Evolutionary conservation across 345 rosid genomes (phyloP), one percentile per base, ranked within the genome.

Genomic region (Aquilaria malaccensis): DNA sequence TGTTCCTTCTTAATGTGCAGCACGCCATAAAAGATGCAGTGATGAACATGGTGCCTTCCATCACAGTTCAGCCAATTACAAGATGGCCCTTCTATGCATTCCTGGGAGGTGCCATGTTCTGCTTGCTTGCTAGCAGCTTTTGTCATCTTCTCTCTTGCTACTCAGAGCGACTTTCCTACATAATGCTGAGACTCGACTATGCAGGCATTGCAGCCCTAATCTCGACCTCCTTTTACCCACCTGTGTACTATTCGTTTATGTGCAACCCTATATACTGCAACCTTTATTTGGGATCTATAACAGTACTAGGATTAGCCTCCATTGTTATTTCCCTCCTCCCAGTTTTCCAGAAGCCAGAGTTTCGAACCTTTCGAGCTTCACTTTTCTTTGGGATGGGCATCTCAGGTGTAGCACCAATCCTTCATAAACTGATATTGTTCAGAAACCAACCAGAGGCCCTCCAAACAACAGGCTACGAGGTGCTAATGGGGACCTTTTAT

Each of bases 71-170:
- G 12, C 61, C 56, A 52, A 59, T 70, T 33, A 59, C 74, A 64
- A 64, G 69, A 55, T 70, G 74, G 69, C 74, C 74, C 33, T 59
- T 70, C 41, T 70, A 45, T 46, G 58, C 65, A 50, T 70, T 70
- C 74, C 41, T 64, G 52, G 74, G 74, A 10, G 74, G 73, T 30
- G 73, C 73, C 13, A 70, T 70, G 68, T 70, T 70, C 60, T 70
- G 73, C 64, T 53, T 70, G 59, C 64, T 70, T 58, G 73, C 60
- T 9, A 70, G 73, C 68, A 63, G 73, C 47, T 29, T 43, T 0
- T 63, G 64, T 55, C 73, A 70, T 53, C 73, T 70, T 45, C 60
- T 70, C 45, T 58, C 60, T 12, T 70, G 73, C 55, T 60, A 70
- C 60, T 70, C 73, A 2, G 55, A 70, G 60, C 68, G 73, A 45